phyloP scores from a whole-genome alignment of 2,329 filamentous ascomycete genomes.

The Exutisphaerella laricina region DNA sequence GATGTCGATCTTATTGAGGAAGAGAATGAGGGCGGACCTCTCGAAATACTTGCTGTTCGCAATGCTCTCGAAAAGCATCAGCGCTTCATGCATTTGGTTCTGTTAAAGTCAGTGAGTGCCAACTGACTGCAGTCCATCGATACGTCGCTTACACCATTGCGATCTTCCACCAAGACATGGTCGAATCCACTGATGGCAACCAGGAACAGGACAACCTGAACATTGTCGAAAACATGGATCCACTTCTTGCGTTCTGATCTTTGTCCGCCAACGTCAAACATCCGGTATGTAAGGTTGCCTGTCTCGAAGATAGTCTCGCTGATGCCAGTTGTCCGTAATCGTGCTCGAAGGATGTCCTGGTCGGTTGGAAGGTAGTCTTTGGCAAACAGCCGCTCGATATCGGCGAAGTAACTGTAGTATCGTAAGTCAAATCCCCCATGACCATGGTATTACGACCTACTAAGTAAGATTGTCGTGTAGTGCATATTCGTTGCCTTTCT shows the following conservation, averaged over 20 bases:
- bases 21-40: conserved; percentile 47
- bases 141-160: conserved; percentile 69
- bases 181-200: conserved; percentile 96
- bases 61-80: conserved; percentile 51
- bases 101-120: conserved; percentile 20
- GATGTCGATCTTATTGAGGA: conserved; percentile 51
- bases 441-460: conserved; percentile 49
- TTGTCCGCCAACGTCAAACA: conserved; percentile 94
- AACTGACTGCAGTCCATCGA: too few relatives aligned
- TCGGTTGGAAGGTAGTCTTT: conserved; percentile 82
- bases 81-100: conserved; percentile 53
- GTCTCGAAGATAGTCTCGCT: conserved; percentile 92
- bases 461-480: conserved; percentile 93
- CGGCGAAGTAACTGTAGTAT: conserved; percentile 65
- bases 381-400: conserved; percentile 57
- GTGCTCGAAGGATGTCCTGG: conserved; percentile 87
- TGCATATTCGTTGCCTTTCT: conserved; percentile 92
- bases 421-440: conserved; percentile 12
- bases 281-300: conserved; percentile 86
- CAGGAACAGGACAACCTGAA: conserved; percentile 85
- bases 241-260: conserved; percentile 93
- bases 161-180: conserved; percentile 91
- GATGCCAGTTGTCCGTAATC: conserved; percentile 88
- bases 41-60: conserved; percentile 50
- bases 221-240: conserved; percentile 95